phyloP scores from a whole-genome alignment of 768 basidiomycete species.

The Tremella fuciformis region DNA sequence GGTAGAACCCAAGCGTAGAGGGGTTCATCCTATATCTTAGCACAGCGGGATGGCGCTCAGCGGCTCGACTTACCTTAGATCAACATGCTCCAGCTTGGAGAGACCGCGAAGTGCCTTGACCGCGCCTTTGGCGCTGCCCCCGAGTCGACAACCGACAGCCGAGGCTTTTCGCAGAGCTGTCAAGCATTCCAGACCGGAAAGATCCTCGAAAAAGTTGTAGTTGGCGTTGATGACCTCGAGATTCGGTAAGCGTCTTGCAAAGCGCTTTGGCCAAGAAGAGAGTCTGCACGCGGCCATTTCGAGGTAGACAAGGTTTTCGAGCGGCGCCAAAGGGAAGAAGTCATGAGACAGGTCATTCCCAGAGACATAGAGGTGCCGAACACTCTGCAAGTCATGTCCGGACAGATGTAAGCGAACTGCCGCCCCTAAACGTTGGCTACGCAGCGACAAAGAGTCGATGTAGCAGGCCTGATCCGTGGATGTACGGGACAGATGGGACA shows the following conservation, averaged over 20 bases:
- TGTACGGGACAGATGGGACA: slow-evolving; percentile 36
- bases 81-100: slow-evolving; percentile 79
- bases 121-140: slow-evolving; percentile 56
- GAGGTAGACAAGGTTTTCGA: slow-evolving; percentile 86
- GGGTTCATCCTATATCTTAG: slow-evolving; percentile 74
- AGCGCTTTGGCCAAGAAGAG: slow-evolving; percentile 65
- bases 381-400: slow-evolving; percentile 69
- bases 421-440: slow-evolving; percentile 67
- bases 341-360: slow-evolving; percentile 58
- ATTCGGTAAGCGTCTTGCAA: slow-evolving; percentile 71
- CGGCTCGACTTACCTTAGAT: slow-evolving; percentile 69
- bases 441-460: slow-evolving; percentile 83
- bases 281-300: slow-evolving; percentile 86
- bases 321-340: slow-evolving; percentile 58
- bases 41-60: neutral
- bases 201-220: slow-evolving; percentile 79
- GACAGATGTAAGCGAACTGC: slow-evolving; percentile 19
- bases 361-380: slow-evolving; percentile 90
- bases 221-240: slow-evolving; percentile 89
- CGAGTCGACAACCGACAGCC: slow-evolving; percentile 73
- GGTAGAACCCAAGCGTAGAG: slow-evolving; percentile 91
- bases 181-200: slow-evolving; percentile 72
- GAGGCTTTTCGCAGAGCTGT: slow-evolving; percentile 75
- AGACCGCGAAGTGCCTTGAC: slow-evolving; percentile 68
- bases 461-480: neutral